Evolutionary conservation across 2,329 filamentous ascomycete genomes (phyloP).

Genomic region (Ceratocystis lukuohia): DNA sequence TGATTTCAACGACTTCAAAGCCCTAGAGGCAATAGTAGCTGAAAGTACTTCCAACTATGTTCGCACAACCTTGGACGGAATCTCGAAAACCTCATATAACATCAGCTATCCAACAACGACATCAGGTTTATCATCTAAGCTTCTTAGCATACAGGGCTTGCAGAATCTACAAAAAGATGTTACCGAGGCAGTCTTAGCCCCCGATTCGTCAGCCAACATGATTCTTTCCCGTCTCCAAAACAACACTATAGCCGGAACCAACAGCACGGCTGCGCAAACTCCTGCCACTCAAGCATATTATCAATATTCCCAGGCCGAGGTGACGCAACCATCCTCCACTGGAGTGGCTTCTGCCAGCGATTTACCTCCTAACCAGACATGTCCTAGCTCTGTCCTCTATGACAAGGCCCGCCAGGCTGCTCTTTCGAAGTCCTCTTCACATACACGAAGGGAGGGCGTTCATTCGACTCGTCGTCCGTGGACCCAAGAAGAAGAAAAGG

Average conservation of each 20-base stretch:
- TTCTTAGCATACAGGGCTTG: not conserved
- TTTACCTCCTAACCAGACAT: constrained; percentile 44
- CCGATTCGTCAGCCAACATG: constrained; percentile 9
- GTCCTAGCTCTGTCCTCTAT: constrained; percentile 42
- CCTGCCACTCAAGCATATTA: constrained; percentile 16
- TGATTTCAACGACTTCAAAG: constrained; percentile 30
- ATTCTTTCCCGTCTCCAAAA: constrained; percentile 24
- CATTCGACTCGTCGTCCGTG: constrained; percentile 62
- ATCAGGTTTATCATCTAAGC: constrained; percentile 7
- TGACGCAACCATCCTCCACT: constrained; percentile 4
- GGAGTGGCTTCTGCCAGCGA: constrained; percentile 22
- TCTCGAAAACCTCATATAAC: constrained; percentile 33
- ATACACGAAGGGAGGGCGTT: constrained; percentile 42
- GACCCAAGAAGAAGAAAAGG: constrained; percentile 81
- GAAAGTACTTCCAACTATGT: constrained; percentile 35
- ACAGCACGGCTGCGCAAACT: constrained; percentile 18
- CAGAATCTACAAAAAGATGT: constrained; percentile 14
- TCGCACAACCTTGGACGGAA: constrained; percentile 31
- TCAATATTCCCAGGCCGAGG: constrained; percentile 14
- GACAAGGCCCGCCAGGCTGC: constrained; percentile 47
- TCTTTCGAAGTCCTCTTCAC: constrained; percentile 41
- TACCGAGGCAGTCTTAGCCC: not conserved
- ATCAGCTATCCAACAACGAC: constrained; percentile 20
- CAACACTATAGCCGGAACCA: constrained; percentile 28
- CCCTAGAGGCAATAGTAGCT: constrained; percentile 32